Evolutionary conservation across 2,329 filamentous ascomycete genomes (phyloP), one percentile per base, ranked within the genome.

Genomic region (Pseudogymnoascus sp.): DNA sequence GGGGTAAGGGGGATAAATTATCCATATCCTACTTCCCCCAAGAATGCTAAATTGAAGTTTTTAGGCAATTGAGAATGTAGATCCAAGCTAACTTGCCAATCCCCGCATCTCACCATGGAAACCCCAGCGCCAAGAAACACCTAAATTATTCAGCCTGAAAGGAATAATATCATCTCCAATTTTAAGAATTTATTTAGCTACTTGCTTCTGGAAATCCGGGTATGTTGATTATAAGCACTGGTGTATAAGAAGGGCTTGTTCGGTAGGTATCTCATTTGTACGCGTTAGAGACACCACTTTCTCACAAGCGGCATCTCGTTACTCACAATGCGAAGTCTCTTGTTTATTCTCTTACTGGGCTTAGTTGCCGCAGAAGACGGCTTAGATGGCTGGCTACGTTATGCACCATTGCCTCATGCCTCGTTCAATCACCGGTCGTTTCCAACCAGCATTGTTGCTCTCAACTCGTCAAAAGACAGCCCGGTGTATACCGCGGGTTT

Each of bases 311-410:
- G 9, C 26, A 33, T 19, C 50, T 56, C 50, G 13, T 56, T 33
- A 19, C 50, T 56, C 26, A 56, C 26, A 56, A 56, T 56, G 50
- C 50, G 46, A 19, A n/a, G n/a, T 40, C 60, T 50, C 10, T 15
- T 17, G 35, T 26, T 4, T 61, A 40, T 61, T 42, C 61, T n/a
- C 59, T 10, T 42, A 26, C 59, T 62, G 40, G 38, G 60, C 42
- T 35, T 61, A 11, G 65, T 42, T 44, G 59, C 61, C 13, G 85
- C 84, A 40, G 86, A 89, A 68, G 80, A 83, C 69, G 87, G 87
- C 10, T 74, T 85, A 23, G 76, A 81, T 63, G 86, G 77, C 59
- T 89, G 87, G 87, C 73, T 89, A 63, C 80, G 87, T 59, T 89
- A 89, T 71, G 85, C 85, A 33, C 77, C 79, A 7, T 69, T 87